Conservation (phyloP, 2,329 filamentous ascomycete species). For the Clonostachys chloroleuca region DNA sequence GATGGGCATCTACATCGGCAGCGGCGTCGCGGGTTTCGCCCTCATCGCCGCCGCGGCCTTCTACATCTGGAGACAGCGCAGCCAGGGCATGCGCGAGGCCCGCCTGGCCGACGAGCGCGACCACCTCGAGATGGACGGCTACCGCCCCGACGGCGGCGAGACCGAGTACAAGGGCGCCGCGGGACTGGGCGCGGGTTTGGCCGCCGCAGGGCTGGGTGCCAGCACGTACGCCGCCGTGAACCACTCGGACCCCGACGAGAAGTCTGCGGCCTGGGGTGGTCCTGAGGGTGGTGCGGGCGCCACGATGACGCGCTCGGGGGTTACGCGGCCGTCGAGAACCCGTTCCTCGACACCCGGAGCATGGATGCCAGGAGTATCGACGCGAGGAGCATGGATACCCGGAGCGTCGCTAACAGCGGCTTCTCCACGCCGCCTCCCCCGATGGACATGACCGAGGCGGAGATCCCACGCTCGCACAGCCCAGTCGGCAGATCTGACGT, state of each 20-base stretch:
- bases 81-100: slow-evolving; percentile 46
- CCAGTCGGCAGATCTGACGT: background rate
- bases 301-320: no score
- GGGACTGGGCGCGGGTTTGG: no score
- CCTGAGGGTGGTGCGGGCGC: background rate
- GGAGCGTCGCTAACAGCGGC: no score
- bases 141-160: slow-evolving; percentile 30
- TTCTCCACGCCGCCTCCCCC: no score
- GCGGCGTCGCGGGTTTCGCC: slow-evolving; percentile 34
- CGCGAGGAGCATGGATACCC: no score
- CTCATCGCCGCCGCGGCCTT: slow-evolving; percentile 36
- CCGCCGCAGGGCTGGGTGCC: background rate
- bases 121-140: slow-evolving; percentile 39
- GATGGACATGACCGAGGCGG: background rate
- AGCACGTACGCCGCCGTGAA: slow-evolving; percentile 2
- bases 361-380: no score
- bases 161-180: slow-evolving; percentile 2
- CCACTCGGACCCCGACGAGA: background rate
- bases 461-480: background rate
- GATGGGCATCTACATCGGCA: slow-evolving; percentile 45
- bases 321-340: no score
- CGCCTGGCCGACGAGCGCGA: slow-evolving; percentile 34
- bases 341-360: no score
- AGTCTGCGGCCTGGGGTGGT: background rate
- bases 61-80: slow-evolving; percentile 52